A percentile compares a stretch with the other conserved stretches of the same genome.
Conservation (phyloP, 805 yeast species). For the Metschnikowia aberdeeniae region DNA sequence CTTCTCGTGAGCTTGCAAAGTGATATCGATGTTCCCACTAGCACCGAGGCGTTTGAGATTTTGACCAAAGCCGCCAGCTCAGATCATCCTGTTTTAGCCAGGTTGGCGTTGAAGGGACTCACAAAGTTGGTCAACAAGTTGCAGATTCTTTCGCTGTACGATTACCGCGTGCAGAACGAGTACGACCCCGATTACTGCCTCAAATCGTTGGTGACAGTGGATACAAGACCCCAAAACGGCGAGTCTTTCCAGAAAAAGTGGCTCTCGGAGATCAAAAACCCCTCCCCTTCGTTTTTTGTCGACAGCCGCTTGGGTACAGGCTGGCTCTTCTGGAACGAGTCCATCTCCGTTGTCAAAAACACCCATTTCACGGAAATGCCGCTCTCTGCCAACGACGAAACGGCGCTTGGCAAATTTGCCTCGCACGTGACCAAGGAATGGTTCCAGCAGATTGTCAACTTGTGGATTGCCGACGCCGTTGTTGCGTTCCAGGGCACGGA, state of each 20-base stretch:
- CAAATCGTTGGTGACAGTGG: conserved; percentile 37
- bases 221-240: conserved; percentile 36
- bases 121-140: conserved; percentile 42
- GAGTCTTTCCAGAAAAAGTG: conserved; percentile 40
- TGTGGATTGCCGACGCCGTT: conserved; percentile 58
- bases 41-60: conserved; percentile 36
- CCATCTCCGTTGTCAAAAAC: conserved; percentile 43
- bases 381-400: conserved; percentile 41
- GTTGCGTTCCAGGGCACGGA: conserved; percentile 64
- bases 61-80: conserved; percentile 47
- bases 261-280: conserved; percentile 48
- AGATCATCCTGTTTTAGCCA: conserved; percentile 67
- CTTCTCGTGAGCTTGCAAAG: conserved; percentile 51
- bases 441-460: conserved; percentile 48
- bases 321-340: conserved; percentile 72
- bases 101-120: conserved; percentile 57
- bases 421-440: conserved; percentile 49
- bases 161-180: conserved; percentile 44
- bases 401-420: conserved; percentile 43
- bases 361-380: conserved; percentile 23
- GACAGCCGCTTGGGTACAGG: conserved; percentile 58
- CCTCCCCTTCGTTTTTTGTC: conserved; percentile 48
- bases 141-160: conserved; percentile 40
- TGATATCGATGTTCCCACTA: conserved; percentile 45
- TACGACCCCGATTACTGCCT: conserved; percentile 35